Evolutionary conservation across 768 basidiomycete genomes (phyloP), one percentile per base, ranked within the genome.

Genomic region (Suillus ampliporus): DNA sequence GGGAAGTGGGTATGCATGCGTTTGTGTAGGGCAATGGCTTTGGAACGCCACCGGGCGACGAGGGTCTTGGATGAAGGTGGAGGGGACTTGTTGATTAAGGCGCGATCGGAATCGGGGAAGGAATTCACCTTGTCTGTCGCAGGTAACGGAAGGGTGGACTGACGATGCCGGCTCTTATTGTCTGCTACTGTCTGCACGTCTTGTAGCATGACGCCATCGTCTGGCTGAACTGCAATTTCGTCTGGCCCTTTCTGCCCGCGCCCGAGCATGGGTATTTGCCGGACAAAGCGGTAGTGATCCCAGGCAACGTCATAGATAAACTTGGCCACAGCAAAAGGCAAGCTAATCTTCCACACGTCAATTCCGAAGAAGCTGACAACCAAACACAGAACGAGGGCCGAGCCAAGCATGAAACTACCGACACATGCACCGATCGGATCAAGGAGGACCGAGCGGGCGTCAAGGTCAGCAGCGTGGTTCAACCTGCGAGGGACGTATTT

Each of bases 321-420:
- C 75, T 94, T 95, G 58, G 85, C 72, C 0, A 82, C 72, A 0
- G 93, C 94, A 52, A 94, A 94, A 0, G 96, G 94, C 13, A 94
- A 82, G 4, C 86, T 91, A 52, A 97, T 90, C 76, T 83, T 86
- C 91, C 92, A 95, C 3, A 93, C 91, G 58, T 93, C 89, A 19
- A 93, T 80, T 51, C 86, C 82, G 65, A 91, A 80, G 72, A 89
- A 92, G 71, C 89, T 91, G 64, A 90, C 86, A 5, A 88, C 86
- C 58, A 97, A 86, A 23, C 92, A 84, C 11, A 91, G 82, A n/a
- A 84, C 75, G 17, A 98, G 83, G 40, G 91, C 90, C 14, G 80
- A 74, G 1, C 83, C 78, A 14, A 97, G 83, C 50, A 96, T 75
- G 26, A 83, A 68, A 56, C 87, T 82, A 23, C 94, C 94, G 56